Conservation (phyloP, 2,329 filamentous ascomycete genomes). For the Rosellinia necatrix region DNA sequence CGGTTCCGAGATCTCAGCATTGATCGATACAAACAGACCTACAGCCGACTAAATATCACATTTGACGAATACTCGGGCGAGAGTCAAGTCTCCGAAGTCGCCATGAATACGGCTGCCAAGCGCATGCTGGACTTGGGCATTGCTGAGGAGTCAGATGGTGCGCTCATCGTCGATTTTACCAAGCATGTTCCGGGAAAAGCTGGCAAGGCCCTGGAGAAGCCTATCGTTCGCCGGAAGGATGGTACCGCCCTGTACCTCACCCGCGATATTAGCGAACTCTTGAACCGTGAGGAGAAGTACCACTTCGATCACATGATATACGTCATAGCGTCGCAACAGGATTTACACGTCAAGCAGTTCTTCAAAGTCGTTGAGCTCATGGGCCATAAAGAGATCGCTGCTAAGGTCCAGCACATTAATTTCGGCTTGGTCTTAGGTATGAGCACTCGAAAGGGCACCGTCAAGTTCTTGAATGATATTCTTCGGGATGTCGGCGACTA, state of each 20-base stretch:
- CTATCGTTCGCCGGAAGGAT: constrained; percentile 73
- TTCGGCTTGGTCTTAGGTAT: constrained; percentile 74
- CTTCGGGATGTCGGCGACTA: constrained; percentile 82
- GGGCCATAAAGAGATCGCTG: constrained; percentile 68
- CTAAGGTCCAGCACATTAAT: constrained; percentile 74
- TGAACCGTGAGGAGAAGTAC: constrained; percentile 64
- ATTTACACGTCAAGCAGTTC: constrained; percentile 73
- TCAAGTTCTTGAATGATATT: constrained; percentile 65
- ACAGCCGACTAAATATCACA: constrained; percentile 62
- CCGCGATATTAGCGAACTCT: constrained; percentile 75
- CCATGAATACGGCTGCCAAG: constrained; percentile 67
- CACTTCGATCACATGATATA: constrained; percentile 81
- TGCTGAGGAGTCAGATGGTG: constrained; percentile 72
- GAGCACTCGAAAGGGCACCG: constrained; percentile 73
- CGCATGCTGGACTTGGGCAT: constrained; percentile 67
- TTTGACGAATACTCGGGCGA: constrained; percentile 74
- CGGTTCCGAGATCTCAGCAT: constrained; percentile 64
- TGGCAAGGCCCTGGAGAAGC: constrained; percentile 71
- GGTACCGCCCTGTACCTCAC: constrained; percentile 79
- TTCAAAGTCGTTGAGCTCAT: constrained; percentile 79
- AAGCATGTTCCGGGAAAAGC: constrained; percentile 69
- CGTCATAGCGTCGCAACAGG: constrained; percentile 73
- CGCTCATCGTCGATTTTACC: constrained; percentile 72
- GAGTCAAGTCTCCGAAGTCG: constrained; percentile 69
- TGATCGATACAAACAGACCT: constrained; percentile 60